phyloP scores from a whole-genome alignment of 169 alveolate genomes.

The Cytauxzoon felis region DNA sequence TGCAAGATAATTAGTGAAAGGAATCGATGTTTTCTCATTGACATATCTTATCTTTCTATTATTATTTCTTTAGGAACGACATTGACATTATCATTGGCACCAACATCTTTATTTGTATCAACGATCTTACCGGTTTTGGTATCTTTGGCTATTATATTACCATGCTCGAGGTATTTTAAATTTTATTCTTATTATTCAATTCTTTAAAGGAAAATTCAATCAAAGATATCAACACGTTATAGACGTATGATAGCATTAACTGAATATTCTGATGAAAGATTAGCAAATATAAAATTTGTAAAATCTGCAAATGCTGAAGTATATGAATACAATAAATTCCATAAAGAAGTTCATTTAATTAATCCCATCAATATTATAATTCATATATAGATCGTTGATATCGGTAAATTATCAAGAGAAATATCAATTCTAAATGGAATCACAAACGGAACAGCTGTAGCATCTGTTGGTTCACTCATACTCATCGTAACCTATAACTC shows the following conservation, averaged over 20 bases:
- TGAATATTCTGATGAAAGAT: conserved; percentile 19
- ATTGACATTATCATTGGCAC: conserved; percentile 33
- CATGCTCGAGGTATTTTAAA: conserved; percentile 19
- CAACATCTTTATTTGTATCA: conserved; percentile 12
- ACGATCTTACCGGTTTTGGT: conserved; percentile 24
- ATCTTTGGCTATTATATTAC: conserved; percentile 7
- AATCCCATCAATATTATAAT: no score
- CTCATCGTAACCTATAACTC: conserved; percentile 25
- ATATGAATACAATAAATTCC: conserved; percentile 1
- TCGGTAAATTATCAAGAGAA: background rate
- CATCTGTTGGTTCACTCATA: conserved; percentile 36
- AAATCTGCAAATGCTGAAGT: conserved; percentile 46
- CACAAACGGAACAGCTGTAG: conserved; percentile 38
- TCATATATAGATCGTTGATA: background rate
- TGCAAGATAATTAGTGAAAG: background rate
- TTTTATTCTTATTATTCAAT: no score
- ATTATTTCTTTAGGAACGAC: conserved; percentile 19
- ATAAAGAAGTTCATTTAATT: conserved; percentile 4
- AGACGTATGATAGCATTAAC: conserved; percentile 15
- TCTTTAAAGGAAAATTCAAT: no score
- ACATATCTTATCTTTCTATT: no score
- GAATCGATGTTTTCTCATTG: no score
- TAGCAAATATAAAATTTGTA: conserved; percentile 30
- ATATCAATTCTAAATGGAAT: conserved; percentile 9
- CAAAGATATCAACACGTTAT: conserved; percentile 13